Conservation (phyloP, 306 rosid species). For the Amphicarpaea edgeworthii region DNA sequence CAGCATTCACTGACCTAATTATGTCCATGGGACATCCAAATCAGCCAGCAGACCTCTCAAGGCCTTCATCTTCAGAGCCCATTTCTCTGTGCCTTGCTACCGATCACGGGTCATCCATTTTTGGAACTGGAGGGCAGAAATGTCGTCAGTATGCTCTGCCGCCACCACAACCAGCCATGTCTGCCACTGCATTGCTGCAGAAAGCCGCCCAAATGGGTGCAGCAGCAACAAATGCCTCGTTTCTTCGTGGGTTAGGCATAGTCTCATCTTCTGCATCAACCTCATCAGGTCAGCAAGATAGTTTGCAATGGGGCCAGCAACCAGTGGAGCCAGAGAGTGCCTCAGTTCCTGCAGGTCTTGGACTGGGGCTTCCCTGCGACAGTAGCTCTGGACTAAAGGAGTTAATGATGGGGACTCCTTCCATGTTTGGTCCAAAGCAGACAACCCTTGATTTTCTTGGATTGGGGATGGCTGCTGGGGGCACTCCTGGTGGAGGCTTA, state of each 20-base stretch:
- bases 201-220: constrained; percentile 97
- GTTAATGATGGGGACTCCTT: constrained; percentile 78
- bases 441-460: constrained; percentile 94
- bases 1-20: constrained; percentile 69
- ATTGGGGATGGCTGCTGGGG: constrained; percentile 91
- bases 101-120: constrained; percentile 69
- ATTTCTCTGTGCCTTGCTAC: constrained; percentile 88
- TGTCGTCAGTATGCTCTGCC: constrained; percentile 67
- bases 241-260: constrained; percentile 82
- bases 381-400: constrained; percentile 82
- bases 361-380: constrained; percentile 80
- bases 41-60: constrained; percentile 56
- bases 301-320: constrained; percentile 71
- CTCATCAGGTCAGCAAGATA: constrained; percentile 61
- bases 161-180: constrained; percentile 86
- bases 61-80: constrained; percentile 66
- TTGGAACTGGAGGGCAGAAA: constrained; percentile 72
- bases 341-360: constrained; percentile 69
- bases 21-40: constrained; percentile 66
- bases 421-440: constrained; percentile 87
- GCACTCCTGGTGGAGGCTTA: constrained; percentile 62
- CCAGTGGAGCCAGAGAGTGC: constrained; percentile 61
- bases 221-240: constrained; percentile 74
- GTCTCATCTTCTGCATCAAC: constrained; percentile 69
- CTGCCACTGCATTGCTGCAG: constrained; percentile 94